phyloP scores from a whole-genome alignment of 371 early-diverging fungal species.

The Dinochytrium kinnereticum region DNA sequence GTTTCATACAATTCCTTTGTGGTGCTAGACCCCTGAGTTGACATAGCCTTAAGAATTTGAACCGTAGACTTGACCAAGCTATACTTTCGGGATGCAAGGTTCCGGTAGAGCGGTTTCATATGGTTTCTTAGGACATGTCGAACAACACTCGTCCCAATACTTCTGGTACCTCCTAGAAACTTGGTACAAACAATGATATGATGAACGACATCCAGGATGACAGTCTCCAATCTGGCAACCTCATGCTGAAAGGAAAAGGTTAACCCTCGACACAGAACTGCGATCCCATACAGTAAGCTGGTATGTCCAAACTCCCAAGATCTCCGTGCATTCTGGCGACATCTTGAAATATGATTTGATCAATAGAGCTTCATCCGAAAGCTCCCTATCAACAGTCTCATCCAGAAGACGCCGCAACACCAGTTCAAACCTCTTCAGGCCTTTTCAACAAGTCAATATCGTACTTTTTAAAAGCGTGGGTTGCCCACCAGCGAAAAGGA shows the following conservation, averaged over 20 bases:
- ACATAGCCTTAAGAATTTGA: conserved; percentile 56
- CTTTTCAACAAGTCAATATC: conserved; percentile 22
- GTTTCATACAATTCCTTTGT: conserved; percentile 45
- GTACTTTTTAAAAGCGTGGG: too few relatives aligned
- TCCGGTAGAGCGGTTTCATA: conserved; percentile 45
- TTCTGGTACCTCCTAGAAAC: conserved; percentile 28
- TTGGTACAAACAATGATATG: conserved; percentile 34
- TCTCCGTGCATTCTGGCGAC: conserved; percentile 46
- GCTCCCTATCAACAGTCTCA: conserved; percentile 43
- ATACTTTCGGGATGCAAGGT: conserved; percentile 45
- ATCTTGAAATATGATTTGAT: conserved; percentile 40
- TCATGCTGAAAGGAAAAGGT: conserved; percentile 30
- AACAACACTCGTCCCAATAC: conserved; percentile 34
- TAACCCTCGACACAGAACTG: neutral
- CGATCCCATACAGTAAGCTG: conserved; percentile 39
- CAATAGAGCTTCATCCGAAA: conserved; percentile 46
- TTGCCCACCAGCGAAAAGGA: conserved; percentile 23
- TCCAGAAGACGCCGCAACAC: conserved; percentile 28
- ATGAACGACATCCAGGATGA: conserved; percentile 46
- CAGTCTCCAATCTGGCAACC: conserved; percentile 34
- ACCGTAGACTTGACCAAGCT: conserved; percentile 48
- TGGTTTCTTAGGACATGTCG: conserved; percentile 40
- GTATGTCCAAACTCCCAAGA: conserved; percentile 48
- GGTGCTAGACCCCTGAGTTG: conserved; percentile 34
- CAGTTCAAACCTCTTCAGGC: conserved; percentile 31